Base-by-base conservation (phyloP, 371 early-diverging fungal species). In the Syncephalastrum contaminatum region DNA sequence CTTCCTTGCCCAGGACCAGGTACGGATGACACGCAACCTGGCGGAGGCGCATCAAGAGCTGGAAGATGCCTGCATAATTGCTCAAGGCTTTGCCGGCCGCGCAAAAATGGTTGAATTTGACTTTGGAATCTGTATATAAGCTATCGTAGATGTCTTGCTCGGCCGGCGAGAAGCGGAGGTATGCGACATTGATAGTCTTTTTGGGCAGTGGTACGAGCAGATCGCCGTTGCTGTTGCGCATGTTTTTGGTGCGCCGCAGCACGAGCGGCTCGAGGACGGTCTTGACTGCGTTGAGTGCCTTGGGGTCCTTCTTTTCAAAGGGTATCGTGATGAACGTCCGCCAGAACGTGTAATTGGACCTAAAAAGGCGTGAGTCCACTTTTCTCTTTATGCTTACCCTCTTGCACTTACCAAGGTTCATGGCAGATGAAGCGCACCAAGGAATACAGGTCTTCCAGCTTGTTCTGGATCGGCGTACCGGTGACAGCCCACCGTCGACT, bases 371-470 rank as follows among this genome's bases (percentile, higher is more conserved):
- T 53, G 8, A 47, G 22, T 7, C 2, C 36, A 30, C 36, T 2
- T 30, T 4, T 18, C 2, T 1, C 45, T 30, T 27, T 39, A 3
- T 18, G 7, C 18, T 1, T 8, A 8, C 3, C 12, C 25, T 16
- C 30, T 39, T 10, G n/a, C 4, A 21, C 57, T 47, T 60, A 70
- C 83, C 88, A 90, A 14, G 92, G 94, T 43, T 87, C 83, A 14
- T 86, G 68, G 21, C 81, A 80, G 16, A 96, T 73, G 61, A 92
- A 96, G 36, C 85, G 81, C 0, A 94, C 82, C 8, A 96, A 70
- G 4, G 93, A 80, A 75, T 80, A 96, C 6, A 96, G 63, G 66
- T 96, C 96, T 53, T 81, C 84, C 12, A 91, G 62, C 56, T 88
- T 89, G 64, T 84, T 86, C 68, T 67, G 82, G 41, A 90, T 87